Percentiles rank a stretch among this genome's conserved stretches.
phyloP scores from a whole-genome alignment of 129 eudicot species.

The Smallanthus sonchifolius region DNA sequence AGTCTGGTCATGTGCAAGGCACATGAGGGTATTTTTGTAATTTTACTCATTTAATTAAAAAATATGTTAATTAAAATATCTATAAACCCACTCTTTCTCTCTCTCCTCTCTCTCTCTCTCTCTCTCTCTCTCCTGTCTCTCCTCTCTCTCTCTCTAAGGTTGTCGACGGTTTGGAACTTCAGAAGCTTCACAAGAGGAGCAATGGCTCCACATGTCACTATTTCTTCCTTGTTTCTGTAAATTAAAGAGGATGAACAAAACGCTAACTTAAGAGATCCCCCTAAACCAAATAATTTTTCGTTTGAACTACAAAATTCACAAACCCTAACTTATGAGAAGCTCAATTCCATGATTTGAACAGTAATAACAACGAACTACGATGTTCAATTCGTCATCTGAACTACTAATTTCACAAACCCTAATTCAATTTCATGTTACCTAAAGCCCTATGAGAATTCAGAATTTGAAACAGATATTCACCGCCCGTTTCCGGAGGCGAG shows the following conservation, averaged over 20 bases:
- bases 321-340: conserved; percentile 1
- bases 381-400: conserved; percentile 13
- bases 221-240: conserved; percentile 71
- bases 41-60: too few species aligned
- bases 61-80: too few species aligned
- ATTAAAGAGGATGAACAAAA: background rate
- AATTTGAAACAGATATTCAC: conserved; percentile 18
- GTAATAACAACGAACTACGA: background rate
- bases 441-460: background rate
- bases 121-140: too few species aligned
- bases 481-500: conserved; percentile 61
- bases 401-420: conserved; percentile 11
- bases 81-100: too few species aligned
- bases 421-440: background rate
- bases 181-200: conserved; percentile 71
- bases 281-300: background rate
- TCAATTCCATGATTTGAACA: background rate
- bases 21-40: too few species aligned
- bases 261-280: background rate
- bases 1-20: too few species aligned
- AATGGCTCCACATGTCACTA: conserved; percentile 67
- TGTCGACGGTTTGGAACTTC: conserved; percentile 30
- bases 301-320: background rate
- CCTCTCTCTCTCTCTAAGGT: conserved; percentile 58
- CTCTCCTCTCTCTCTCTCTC: too few species aligned